Conservation (phyloP, 768 basidiomycete genomes). For the Asterophora parasitica region DNA sequence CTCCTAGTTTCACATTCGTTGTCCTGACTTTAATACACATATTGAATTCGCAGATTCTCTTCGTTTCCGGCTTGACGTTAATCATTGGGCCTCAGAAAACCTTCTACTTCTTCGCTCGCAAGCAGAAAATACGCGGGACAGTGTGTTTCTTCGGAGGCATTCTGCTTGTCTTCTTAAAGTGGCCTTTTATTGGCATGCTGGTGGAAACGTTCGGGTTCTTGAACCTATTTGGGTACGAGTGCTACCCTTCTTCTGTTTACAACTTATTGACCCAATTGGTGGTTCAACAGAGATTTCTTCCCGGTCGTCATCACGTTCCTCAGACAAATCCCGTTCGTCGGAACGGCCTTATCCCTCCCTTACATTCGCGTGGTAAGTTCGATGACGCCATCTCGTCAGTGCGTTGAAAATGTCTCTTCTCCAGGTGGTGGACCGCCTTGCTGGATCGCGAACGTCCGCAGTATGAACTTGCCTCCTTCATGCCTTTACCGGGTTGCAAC, state of each 20-base stretch:
- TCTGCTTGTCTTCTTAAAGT: slow-evolving; percentile 89
- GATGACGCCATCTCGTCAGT: neutral
- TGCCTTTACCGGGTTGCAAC: slow-evolving; percentile 8
- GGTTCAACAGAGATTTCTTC: slow-evolving; percentile 83
- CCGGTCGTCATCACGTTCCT: slow-evolving; percentile 97
- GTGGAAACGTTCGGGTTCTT: slow-evolving; percentile 97
- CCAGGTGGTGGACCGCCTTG: slow-evolving; percentile 75
- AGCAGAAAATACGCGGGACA: slow-evolving; percentile 90
- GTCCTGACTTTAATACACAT: slow-evolving; percentile 8
- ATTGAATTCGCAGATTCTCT: slow-evolving; percentile 68
- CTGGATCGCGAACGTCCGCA: slow-evolving; percentile 72
- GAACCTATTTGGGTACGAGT: slow-evolving; percentile 87
- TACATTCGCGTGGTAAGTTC: slow-evolving; percentile 78
- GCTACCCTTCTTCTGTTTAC: neutral
- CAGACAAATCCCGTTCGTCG: slow-evolving; percentile 89
- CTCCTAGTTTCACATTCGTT: neutral
- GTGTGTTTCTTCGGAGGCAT: slow-evolving; percentile 87
- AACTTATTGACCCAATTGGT: slow-evolving; percentile 1
- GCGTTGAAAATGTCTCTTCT: neutral
- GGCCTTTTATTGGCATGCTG: slow-evolving; percentile 90
- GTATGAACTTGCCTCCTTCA: slow-evolving; percentile 36
- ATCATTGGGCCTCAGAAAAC: slow-evolving; percentile 98
- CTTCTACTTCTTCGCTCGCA: slow-evolving; percentile 96
- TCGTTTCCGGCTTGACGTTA: slow-evolving; percentile 88
- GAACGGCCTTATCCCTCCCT: slow-evolving; percentile 79